Evolutionary conservation across 257 asterid species (phyloP).

Genomic region (Solanum chiquidenum): DNA sequence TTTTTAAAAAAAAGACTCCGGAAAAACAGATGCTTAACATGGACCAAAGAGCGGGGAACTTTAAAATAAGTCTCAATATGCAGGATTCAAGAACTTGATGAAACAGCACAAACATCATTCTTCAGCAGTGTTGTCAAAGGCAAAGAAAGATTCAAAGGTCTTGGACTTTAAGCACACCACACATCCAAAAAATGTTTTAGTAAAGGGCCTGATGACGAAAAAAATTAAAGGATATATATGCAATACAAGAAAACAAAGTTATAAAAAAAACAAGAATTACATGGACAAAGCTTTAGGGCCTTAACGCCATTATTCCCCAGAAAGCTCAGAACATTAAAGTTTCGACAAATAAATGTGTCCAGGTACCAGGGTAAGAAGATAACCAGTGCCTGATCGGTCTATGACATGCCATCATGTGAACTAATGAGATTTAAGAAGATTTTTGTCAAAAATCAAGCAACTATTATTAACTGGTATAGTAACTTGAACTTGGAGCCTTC

Average conservation of each 20-base stretch:
- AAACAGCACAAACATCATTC: not conserved
- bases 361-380: not conserved
- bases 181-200: not conserved
- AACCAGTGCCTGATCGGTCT: not conserved
- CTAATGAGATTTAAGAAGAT: not conserved
- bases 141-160: not conserved
- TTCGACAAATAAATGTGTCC: not conserved
- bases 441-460: not conserved
- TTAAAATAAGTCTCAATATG: not conserved
- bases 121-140: not conserved
- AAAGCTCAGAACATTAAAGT: not conserved
- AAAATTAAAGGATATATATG: not conserved
- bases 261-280: not conserved
- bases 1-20: fast-evolving
- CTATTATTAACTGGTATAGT: not conserved
- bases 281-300: not conserved
- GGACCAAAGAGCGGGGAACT: not conserved
- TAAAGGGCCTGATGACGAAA: not conserved
- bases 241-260: not conserved
- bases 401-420: not conserved
- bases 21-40: not conserved
- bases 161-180: not conserved
- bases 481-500: not conserved
- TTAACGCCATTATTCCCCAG: not conserved
- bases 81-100: not conserved